Conservation (phyloP, 1,284 basidiomycete genomes). For the Marasmius fiardii region DNA sequence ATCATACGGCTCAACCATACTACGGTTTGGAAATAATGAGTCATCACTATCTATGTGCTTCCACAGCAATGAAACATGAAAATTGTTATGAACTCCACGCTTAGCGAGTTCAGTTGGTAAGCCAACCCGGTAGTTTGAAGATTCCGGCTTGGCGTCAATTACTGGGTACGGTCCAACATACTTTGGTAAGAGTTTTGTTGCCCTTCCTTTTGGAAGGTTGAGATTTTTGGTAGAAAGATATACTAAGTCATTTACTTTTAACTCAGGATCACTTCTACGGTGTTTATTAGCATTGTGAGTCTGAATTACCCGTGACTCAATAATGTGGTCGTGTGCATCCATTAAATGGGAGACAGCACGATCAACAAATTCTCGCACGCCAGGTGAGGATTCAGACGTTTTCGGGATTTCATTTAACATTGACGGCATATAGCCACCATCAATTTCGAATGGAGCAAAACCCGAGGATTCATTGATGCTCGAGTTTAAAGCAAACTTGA, state of each 20-base stretch:
- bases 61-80: conserved; percentile 26
- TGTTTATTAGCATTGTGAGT: conserved; percentile 14
- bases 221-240: conserved; percentile 15
- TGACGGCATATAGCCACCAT: conserved; percentile 15
- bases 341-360: conserved; percentile 7
- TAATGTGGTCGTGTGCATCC: conserved; percentile 17
- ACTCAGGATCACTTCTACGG: not conserved
- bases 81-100: conserved; percentile 24
- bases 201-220: conserved; percentile 15
- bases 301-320: conserved; percentile 15
- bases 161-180: conserved; percentile 20
- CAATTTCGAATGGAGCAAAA: conserved; percentile 25
- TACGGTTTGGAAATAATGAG: not conserved
- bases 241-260: not conserved
- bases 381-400: not conserved
- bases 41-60: conserved; percentile 13
- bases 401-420: conserved; percentile 1
- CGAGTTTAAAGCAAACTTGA: conserved; percentile 20
- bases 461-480: conserved; percentile 13
- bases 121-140: conserved; percentile 22
- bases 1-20: conserved; percentile 15
- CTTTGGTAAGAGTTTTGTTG: conserved; percentile 16
- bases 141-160: conserved; percentile 12
- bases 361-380: too few species aligned
- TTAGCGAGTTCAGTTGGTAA: conserved; percentile 21